Evolutionary conservation across 306 rosid genomes (phyloP).

Genomic region (Cicer yamashitae): DNA sequence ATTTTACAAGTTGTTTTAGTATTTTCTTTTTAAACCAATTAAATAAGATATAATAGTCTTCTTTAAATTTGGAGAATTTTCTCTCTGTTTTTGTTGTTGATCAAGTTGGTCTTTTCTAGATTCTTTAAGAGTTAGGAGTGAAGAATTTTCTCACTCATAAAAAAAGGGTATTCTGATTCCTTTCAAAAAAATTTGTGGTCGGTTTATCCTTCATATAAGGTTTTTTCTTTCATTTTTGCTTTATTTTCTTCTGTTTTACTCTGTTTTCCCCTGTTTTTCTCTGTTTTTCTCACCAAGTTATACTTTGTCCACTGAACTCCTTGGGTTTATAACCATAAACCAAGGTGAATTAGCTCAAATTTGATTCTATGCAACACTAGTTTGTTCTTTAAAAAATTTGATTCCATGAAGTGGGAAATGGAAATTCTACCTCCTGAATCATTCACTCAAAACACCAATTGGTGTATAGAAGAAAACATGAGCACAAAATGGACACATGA

Average conservation of each 20-base stretch:
- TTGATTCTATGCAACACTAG: constrained; percentile 41
- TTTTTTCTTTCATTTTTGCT: constrained; percentile 37
- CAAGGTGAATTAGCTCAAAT: background rate
- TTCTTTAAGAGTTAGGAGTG: constrained; percentile 48
- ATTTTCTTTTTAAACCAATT: constrained; percentile 42
- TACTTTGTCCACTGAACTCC: constrained; percentile 25
- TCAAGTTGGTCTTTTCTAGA: constrained; percentile 68
- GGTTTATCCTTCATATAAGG: constrained; percentile 54
- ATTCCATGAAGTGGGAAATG: constrained; percentile 71
- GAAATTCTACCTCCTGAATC: constrained; percentile 66
- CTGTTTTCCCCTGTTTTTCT: constrained; percentile 41
- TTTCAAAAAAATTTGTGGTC: constrained; percentile 42
- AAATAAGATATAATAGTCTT: constrained; percentile 36
- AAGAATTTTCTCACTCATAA: constrained; percentile 39
- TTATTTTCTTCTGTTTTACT: constrained; percentile 38
- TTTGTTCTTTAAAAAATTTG: constrained; percentile 24
- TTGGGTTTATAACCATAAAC: background rate
- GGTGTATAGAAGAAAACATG: constrained; percentile 59
- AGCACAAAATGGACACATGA: constrained; percentile 68
- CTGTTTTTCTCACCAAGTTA: constrained; percentile 41
- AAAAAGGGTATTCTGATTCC: constrained; percentile 73
- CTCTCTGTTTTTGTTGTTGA: constrained; percentile 39
- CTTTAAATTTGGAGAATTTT: constrained; percentile 39
- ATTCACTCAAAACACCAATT: constrained; percentile 49
- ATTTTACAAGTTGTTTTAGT: constrained; percentile 49